A percentile compares a stretch with the other conserved stretches of the same genome.
These are phyloP conservation scores for Allantophomopsis cytisporea DNA, from an alignment of 2,329 filamentous ascomycete genomes.

Conservation along the genomic window DNA sequence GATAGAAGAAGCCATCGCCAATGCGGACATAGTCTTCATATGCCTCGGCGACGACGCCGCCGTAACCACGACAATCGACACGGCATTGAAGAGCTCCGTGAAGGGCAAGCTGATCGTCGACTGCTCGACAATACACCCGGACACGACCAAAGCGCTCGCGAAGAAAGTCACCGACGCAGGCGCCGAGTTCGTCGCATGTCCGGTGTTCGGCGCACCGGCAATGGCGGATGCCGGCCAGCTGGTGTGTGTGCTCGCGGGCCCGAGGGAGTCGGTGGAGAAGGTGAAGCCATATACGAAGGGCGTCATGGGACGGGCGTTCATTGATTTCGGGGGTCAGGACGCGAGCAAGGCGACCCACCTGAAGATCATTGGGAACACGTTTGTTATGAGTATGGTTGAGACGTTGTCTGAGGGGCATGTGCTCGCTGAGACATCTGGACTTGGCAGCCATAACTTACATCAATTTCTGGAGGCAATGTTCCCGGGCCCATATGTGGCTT, in stretches of 20 bases:
- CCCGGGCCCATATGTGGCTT: slow-evolving; percentile 61
- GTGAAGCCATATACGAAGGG: slow-evolving; percentile 59
- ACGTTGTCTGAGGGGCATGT: slow-evolving; percentile 67
- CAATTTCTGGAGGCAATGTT: slow-evolving; percentile 61
- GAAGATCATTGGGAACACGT: slow-evolving; percentile 78
- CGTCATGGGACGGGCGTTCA: slow-evolving; percentile 54
- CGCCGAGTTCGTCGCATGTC: slow-evolving; percentile 62
- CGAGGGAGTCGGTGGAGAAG: slow-evolving; percentile 41
- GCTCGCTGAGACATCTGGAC: slow-evolving; percentile 66
- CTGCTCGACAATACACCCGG: slow-evolving; percentile 78
- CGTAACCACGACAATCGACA: slow-evolving; percentile 45
- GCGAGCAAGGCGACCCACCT: slow-evolving; percentile 56
- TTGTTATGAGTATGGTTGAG: slow-evolving; percentile 71
- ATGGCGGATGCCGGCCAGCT: slow-evolving; percentile 60
- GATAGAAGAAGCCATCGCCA: slow-evolving; percentile 50
- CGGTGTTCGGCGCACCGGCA: slow-evolving; percentile 59
- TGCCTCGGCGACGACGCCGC: slow-evolving; percentile 70
- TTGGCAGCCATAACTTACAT: slow-evolving; percentile 59
- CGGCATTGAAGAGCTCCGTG: slow-evolving; percentile 40
- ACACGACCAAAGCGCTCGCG: slow-evolving; percentile 57
- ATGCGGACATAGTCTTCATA: slow-evolving; percentile 68
- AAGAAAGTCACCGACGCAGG: slow-evolving; percentile 41
- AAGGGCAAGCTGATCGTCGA: slow-evolving; percentile 71
- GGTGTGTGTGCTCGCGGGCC: slow-evolving; percentile 60
- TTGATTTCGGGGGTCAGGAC: slow-evolving; percentile 58